These are phyloP conservation scores for Pulveroboletus sp. DNA, from an alignment of 768 basidiomycete genomes.

Conservation along the genomic window DNA sequence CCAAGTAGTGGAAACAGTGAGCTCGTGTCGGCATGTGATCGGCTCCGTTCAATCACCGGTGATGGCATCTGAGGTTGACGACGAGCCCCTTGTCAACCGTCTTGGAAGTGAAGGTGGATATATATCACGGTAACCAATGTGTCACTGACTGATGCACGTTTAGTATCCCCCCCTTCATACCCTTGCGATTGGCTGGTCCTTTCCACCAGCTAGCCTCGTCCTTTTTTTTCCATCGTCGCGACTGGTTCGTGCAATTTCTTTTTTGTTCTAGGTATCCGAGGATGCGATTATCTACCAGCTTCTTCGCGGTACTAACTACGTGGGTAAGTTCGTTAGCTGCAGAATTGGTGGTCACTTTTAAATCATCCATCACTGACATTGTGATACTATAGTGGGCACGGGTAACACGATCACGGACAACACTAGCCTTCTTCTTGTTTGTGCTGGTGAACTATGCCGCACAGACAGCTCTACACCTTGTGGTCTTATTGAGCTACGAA, in stretches of 20 bases:
- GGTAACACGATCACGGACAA: constrained; percentile 49
- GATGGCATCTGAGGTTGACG: too few relatives aligned
- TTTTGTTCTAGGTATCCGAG: not conserved
- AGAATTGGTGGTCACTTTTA: not conserved
- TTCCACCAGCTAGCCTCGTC: too few relatives aligned
- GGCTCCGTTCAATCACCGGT: too few relatives aligned
- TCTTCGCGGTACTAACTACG: not conserved
- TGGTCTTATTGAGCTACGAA: constrained; percentile 37
- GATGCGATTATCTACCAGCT: not conserved
- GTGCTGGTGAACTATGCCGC: constrained; percentile 40
- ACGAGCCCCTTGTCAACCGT: too few relatives aligned
- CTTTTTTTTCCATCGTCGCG: not conserved
- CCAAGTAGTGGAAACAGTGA: too few relatives aligned
- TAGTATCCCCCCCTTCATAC: too few relatives aligned
- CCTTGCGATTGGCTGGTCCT: too few relatives aligned
- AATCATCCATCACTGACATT: not conserved
- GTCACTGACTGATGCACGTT: too few relatives aligned
- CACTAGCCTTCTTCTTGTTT: constrained; percentile 46
- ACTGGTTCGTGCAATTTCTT: constrained; percentile 11
- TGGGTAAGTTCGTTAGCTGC: constrained; percentile 11
- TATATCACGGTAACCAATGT: too few relatives aligned
- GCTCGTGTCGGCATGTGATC: too few relatives aligned
- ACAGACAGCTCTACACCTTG: constrained; percentile 40
- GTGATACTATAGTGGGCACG: constrained; percentile 39
- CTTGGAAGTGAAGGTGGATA: too few relatives aligned